Conservation (phyloP, 2,329 filamentous ascomycete genomes). For the Rhinocladiella similis region DNA sequence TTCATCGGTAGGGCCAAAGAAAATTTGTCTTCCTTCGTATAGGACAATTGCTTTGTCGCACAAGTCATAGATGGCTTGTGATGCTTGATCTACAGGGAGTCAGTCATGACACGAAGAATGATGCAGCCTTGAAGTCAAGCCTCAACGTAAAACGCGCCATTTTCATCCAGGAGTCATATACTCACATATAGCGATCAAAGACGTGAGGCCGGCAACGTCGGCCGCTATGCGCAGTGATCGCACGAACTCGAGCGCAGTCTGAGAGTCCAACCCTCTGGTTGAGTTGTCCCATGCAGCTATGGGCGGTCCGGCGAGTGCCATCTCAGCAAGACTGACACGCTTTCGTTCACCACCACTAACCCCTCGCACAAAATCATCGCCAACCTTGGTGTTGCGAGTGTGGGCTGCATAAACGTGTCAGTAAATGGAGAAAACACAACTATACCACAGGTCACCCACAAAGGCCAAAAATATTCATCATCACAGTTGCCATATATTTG, state of each 20-base stretch:
- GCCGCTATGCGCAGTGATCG: slow-evolving; percentile 52
- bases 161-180: neutral
- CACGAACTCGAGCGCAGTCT: slow-evolving; percentile 60
- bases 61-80: slow-evolving; percentile 54
- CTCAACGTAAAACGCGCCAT: no score
- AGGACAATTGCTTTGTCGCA: slow-evolving; percentile 72
- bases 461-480: slow-evolving; percentile 67
- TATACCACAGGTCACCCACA: slow-evolving; percentile 42
- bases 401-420: slow-evolving; percentile 57
- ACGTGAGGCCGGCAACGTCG: slow-evolving; percentile 51
- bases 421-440: no score
- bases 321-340: slow-evolving; percentile 68
- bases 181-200: slow-evolving; percentile 54
- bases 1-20: slow-evolving; percentile 61
- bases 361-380: slow-evolving; percentile 66
- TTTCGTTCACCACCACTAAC: slow-evolving; percentile 70
- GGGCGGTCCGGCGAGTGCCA: slow-evolving; percentile 35
- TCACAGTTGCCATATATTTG: slow-evolving; percentile 21
- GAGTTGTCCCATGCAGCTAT: slow-evolving; percentile 58
- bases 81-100: slow-evolving; percentile 44
- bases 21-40: slow-evolving; percentile 66
- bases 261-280: slow-evolving; percentile 53
- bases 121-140: no score
- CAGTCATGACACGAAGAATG: neutral
- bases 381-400: slow-evolving; percentile 65